Base-by-base conservation (phyloP, 176 grass and related monocot species). In the Musa itinerans region DNA sequence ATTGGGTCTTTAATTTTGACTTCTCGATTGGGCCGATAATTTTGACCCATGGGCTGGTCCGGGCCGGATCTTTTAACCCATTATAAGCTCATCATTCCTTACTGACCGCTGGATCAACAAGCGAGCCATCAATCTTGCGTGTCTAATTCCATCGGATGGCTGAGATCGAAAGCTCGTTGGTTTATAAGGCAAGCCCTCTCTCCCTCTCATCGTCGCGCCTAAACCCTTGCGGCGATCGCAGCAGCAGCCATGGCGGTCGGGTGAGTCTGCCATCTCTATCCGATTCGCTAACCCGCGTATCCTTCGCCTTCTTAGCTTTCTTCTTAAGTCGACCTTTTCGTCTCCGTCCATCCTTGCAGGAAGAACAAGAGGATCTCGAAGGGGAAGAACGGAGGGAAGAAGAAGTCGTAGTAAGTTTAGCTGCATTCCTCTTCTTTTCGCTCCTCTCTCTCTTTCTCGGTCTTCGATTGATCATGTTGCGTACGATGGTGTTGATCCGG, bases 291-390 rank as follows among this genome's bases (percentile, higher is more conserved):
- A 27, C 1, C 26, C 1, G 26, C 26, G 26, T 27, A 27, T 27
- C 26, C 52, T 58, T 58, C 53, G 69, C 11, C 10, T 55, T 12
- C 2, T 9, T 14, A 9, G 2, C 25, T 13, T 1, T 11, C 26
- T 48, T 69, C 53, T 11, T 9, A 2, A 10, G 34, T 15, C 17
- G 19, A 17, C 0, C 56, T 11, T 69, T 17, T 59, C 10, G 1
- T 65, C 43, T 22, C 23, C 8, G 26, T 63, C 52, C 25, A 50
- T 56, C 68, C 14, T 25, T 85, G 84, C 53, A 92, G 94, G 0
- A 98, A 93, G 84, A 98, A 98, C 90, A 93, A 98, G 86, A 51
- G 94, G 66, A 98, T 98, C 71, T 89, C 84, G 59, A 93, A 98
- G 82, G 90, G 94, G 0, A 89, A 90, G 80, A 98, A 98, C 17